Evolutionary conservation across 306 rosid genomes (phyloP), one percentile per base, ranked within the genome.

Genomic region (Myrica gale): DNA sequence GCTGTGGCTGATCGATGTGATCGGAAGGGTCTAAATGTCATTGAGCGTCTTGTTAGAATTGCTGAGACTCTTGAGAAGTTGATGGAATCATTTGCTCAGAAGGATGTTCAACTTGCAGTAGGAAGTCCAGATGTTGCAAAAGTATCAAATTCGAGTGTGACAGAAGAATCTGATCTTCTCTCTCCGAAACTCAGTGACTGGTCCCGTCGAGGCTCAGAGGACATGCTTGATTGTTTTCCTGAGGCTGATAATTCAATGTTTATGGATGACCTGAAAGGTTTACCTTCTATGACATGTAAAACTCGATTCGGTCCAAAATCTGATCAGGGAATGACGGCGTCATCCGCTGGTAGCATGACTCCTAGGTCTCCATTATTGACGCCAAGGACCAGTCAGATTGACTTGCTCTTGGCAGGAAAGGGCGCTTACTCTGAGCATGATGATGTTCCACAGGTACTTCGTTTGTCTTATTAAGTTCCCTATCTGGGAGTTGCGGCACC

Each of bases 261-360:
- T 71, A 89, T 95, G 97, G 99, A 95, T 76, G 99, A 92, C 74
- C 82, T 95, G 74, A 95, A 95, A 87, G 96, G 97, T 57, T 85
- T 95, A 74, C 97, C 99, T 74, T 88, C 86, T 54, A 95, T 95
- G 86, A 90, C 97, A 66, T 95, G 97, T 78, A 92, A 86, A 90
- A 92, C 96, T 85, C 99, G 97, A 69, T 95, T 95, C 85, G 99
- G 97, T 77, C 99, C 97, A 46, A 95, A 92, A 90, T 95, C 99
- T 83, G 99, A 95, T 82, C 99, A 92, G 73, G 99, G 99, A 79
- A 92, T 95, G 97, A 87, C 99, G 37, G 90, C 97, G 50, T 92
- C 99, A 77, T 95, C 99, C 62, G 99, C 96, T 10, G 99, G 97
- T 79, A 95, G 99, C 90, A 89, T 95, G 93, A 95, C 99, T 74